A percentile compares a stretch with the other conserved stretches of the same genome.
Conservation (phyloP, 805 yeast species). For the Myxozyma nipponensis region DNA sequence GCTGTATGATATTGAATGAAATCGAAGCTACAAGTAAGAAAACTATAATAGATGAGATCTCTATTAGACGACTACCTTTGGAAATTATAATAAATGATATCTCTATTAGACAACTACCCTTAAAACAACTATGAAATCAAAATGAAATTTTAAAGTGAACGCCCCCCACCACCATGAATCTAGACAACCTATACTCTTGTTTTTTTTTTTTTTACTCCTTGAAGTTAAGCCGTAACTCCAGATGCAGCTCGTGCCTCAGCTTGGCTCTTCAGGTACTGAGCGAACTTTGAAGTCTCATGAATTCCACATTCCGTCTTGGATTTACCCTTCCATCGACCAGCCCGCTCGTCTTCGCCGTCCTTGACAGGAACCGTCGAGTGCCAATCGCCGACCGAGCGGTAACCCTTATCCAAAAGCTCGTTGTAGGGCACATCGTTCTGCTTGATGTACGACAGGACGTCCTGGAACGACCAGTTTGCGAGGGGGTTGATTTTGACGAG, state of each 20-base stretch:
- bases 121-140: too few relatives aligned
- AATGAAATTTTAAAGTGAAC: not conserved
- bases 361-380: slow-evolving; percentile 87
- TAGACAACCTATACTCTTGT: too few relatives aligned
- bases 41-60: too few relatives aligned
- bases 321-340: slow-evolving; percentile 96
- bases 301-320: slow-evolving; percentile 94
- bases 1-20: too few relatives aligned
- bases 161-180: not conserved
- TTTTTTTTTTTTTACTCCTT: too few relatives aligned
- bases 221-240: not conserved
- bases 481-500: slow-evolving; percentile 86
- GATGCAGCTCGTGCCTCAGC: slow-evolving; percentile 7
- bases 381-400: slow-evolving; percentile 91
- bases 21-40: too few relatives aligned
- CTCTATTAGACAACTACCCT: not conserved
- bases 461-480: slow-evolving; percentile 72
- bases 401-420: slow-evolving; percentile 76
- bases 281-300: slow-evolving; percentile 74
- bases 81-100: not conserved
- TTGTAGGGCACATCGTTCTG: slow-evolving; percentile 78
- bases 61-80: not conserved
- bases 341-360: slow-evolving; percentile 91
- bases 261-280: slow-evolving; percentile 46
- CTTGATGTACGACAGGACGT: slow-evolving; percentile 67